These are phyloP conservation scores for Scenedesmus sp. DNA, from an alignment of 163 green algal genomes.

Conservation along the genomic window DNA sequence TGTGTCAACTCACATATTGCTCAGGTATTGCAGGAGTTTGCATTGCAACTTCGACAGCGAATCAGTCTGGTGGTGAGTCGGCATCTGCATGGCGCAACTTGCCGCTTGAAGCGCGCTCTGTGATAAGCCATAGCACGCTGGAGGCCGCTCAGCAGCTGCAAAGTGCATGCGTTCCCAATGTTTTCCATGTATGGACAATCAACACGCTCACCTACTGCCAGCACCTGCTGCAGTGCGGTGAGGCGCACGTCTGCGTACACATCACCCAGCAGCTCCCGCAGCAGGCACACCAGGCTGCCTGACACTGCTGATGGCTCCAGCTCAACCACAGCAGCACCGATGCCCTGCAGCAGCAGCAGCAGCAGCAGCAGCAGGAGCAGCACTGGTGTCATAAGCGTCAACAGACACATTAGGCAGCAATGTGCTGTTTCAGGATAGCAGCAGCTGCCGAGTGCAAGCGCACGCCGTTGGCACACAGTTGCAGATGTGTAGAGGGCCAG, in stretches of 20 bases:
- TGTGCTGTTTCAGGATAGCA: background rate
- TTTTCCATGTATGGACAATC: too few relatives aligned
- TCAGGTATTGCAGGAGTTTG: too few relatives aligned
- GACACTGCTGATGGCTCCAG: constrained; percentile 10
- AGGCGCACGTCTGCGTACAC: constrained; percentile 48
- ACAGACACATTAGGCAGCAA: background rate
- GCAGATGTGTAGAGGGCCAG: background rate
- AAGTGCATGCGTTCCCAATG: too few relatives aligned
- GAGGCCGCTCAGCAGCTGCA: too few relatives aligned
- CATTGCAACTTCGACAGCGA: background rate
- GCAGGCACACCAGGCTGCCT: constrained; percentile 34
- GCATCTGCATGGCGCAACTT: background rate
- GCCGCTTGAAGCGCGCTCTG: background rate
- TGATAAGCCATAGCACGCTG: too few relatives aligned
- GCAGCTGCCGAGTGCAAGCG: background rate
- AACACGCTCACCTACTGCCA: constrained; percentile 20
- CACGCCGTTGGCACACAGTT: background rate
- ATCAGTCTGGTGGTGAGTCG: background rate
- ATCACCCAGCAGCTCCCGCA: constrained; percentile 43
- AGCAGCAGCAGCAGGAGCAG: background rate
- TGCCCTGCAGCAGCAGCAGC: constrained; percentile 34
- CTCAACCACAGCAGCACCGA: constrained; percentile 12
- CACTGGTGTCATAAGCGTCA: background rate
- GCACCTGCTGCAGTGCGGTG: constrained; percentile 39
- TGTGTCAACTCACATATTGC: background rate